Conservation (phyloP, 768 basidiomycete genomes). For the Kwoniella dendrophila region DNA sequence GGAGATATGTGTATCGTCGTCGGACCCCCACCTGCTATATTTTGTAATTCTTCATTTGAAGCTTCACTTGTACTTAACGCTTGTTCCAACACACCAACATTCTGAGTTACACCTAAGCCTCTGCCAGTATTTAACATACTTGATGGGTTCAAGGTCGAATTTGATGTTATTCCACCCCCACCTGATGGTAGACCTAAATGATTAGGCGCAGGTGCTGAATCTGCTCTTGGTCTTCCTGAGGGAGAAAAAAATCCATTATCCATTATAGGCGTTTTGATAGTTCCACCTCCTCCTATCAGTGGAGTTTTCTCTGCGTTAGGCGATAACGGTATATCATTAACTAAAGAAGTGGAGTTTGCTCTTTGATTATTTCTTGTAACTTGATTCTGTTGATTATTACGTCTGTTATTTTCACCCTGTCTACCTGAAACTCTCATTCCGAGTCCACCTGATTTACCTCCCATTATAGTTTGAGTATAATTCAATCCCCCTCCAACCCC, state of each 20-base stretch:
- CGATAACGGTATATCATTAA: conserved; percentile 13
- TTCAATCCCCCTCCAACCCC: conserved; percentile 65
- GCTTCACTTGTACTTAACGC: conserved; percentile 33
- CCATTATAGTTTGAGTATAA: conserved; percentile 88
- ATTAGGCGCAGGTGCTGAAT: conserved; percentile 47
- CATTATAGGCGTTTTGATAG: conserved; percentile 16
- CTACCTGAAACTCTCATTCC: conserved; percentile 74
- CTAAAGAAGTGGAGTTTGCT: conserved; percentile 30
- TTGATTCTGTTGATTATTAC: not conserved
- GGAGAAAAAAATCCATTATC: conserved; percentile 44
- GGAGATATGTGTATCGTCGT: not conserved
- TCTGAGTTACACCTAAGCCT: conserved; percentile 23
- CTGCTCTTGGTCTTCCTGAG: conserved; percentile 44
- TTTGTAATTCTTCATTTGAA: conserved; percentile 28
- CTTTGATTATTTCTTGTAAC: conserved; percentile 18
- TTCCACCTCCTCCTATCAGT: not conserved
- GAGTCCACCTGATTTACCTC: conserved; percentile 67
- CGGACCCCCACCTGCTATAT: not conserved
- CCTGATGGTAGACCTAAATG: conserved; percentile 9
- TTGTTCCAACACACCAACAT: conserved; percentile 25
- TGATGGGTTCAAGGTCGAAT: conserved; percentile 9
- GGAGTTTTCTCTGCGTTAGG: conserved; percentile 22
- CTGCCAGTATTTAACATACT: conserved; percentile 35
- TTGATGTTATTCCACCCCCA: not conserved
- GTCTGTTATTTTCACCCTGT: conserved; percentile 7